A percentile compares a stretch with the other conserved stretches of the same genome.
Conservation (phyloP, 805 yeast genomes). For the Hagleromyces aurorensis region DNA sequence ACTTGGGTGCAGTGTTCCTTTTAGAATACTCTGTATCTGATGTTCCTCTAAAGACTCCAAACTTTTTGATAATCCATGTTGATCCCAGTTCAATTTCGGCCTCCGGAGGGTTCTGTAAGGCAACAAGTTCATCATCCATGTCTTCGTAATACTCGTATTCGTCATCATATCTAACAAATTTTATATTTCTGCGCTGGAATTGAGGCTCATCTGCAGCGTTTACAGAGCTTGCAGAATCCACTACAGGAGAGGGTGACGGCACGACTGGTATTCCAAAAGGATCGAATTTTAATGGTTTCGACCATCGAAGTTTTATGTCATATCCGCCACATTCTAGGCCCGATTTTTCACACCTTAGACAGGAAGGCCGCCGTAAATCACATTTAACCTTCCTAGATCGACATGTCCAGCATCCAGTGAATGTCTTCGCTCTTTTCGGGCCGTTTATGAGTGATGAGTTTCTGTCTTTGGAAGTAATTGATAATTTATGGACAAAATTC, state of each 20-base stretch:
- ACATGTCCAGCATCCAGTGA: conserved; percentile 86
- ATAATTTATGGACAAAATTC: too few relatives aligned
- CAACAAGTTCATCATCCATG: conserved; percentile 58
- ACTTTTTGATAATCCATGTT: conserved; percentile 63
- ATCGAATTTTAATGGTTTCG: conserved; percentile 44
- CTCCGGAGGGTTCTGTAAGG: conserved; percentile 40
- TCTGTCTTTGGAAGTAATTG: too few relatives aligned
- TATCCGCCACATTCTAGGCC: conserved; percentile 74
- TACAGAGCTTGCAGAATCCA: conserved; percentile 7
- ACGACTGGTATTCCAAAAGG: conserved; percentile 32
- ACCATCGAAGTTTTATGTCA: conserved; percentile 74
- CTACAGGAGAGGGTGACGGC: conserved; percentile 7
- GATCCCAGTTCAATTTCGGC: conserved; percentile 34
- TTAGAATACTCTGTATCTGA: conserved; percentile 13
- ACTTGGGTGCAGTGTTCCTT: conserved; percentile 1
- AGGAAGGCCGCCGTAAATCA: conserved; percentile 61
- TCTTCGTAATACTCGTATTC: conserved; percentile 71
- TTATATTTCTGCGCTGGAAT: conserved; percentile 64
- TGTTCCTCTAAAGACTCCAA: conserved; percentile 65
- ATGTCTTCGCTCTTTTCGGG: conserved; percentile 50
- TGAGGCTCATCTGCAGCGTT: conserved; percentile 37
- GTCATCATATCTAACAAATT: conserved; percentile 63
- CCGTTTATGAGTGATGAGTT: too few relatives aligned
- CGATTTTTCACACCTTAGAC: conserved; percentile 62
- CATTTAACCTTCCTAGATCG: conserved; percentile 74